These are phyloP conservation scores for Hyphodiscus hymeniophilus DNA, from an alignment of 495 filamentous ascomycete species.

Conservation along the genomic window DNA sequence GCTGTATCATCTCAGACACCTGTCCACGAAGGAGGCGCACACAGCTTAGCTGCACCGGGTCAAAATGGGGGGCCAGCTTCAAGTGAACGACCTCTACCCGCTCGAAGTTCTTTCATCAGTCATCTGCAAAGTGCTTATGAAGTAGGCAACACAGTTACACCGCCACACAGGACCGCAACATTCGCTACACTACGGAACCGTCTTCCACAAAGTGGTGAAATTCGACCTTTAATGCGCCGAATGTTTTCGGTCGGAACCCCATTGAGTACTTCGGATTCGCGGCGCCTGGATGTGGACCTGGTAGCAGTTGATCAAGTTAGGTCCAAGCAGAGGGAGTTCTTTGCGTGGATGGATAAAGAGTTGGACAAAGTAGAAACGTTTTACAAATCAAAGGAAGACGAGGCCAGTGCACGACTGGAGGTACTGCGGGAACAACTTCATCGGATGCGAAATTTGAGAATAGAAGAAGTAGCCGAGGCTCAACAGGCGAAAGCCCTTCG, in stretches of 20 bases:
- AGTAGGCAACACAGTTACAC: conserved; percentile 29
- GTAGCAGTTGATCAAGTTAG: conserved; percentile 39
- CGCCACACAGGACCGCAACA: conserved; percentile 21
- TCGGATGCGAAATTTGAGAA: conserved; percentile 74
- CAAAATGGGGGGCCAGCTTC: neutral
- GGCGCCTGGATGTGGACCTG: conserved; percentile 37
- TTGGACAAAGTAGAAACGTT: conserved; percentile 81
- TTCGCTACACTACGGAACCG: conserved; percentile 25
- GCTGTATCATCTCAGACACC: conserved; percentile 38
- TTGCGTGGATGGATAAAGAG: conserved; percentile 66
- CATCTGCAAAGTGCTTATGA: conserved; percentile 30
- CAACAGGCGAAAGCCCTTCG: conserved; percentile 21
- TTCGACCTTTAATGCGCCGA: conserved; percentile 26
- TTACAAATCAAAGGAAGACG: conserved; percentile 73
- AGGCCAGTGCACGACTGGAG: conserved; percentile 61
- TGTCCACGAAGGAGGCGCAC: too few species aligned
- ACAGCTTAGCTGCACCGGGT: too few species aligned
- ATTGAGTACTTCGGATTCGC: conserved; percentile 25
- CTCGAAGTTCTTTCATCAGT: conserved; percentile 12
- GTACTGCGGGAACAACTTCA: conserved; percentile 73
- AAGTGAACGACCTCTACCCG: conserved; percentile 13
- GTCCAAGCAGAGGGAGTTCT: conserved; percentile 65
- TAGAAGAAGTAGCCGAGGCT: conserved; percentile 54
- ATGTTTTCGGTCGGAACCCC: conserved; percentile 30
- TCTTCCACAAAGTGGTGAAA: conserved; percentile 21